Conservation (phyloP, 306 rosid species). For the Elaeagnus macrophylla region DNA sequence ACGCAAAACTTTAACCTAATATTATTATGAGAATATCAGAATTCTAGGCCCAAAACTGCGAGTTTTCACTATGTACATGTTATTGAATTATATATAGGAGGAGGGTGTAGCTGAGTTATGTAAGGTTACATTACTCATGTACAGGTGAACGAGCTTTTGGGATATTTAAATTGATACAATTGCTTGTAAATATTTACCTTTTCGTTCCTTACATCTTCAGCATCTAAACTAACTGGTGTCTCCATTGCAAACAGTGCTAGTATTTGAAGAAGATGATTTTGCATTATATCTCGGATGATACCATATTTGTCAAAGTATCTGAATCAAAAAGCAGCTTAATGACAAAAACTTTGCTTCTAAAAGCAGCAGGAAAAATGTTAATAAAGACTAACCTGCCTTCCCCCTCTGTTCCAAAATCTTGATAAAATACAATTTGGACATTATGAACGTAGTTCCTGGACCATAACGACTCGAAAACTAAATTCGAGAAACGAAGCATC, state of each 20-base stretch:
- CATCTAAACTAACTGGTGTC: slow-evolving; percentile 92
- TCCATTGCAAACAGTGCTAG: slow-evolving; percentile 93
- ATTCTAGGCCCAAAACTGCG: background rate
- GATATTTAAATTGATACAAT: background rate
- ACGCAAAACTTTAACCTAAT: slow-evolving; percentile 81
- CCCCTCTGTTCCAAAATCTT: slow-evolving; percentile 96
- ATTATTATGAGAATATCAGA: background rate
- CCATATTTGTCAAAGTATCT: slow-evolving; percentile 86
- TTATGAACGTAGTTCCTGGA: slow-evolving; percentile 77
- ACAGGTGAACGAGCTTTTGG: too few relatives aligned
- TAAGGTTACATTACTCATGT: too few relatives aligned
- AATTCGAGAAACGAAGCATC: slow-evolving; percentile 95
- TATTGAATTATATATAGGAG: too few relatives aligned
- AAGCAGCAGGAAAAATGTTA: slow-evolving; percentile 1
- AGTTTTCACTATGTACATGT: too few relatives aligned
- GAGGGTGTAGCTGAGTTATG: too few relatives aligned
- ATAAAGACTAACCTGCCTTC: slow-evolving; percentile 77
- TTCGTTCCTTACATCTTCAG: slow-evolving; percentile 90
- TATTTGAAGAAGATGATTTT: slow-evolving; percentile 96
- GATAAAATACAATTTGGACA: slow-evolving; percentile 87
- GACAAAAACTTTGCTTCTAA: slow-evolving; percentile 2
- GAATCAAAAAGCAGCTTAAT: slow-evolving; percentile 14
- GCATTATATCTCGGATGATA: slow-evolving; percentile 94
- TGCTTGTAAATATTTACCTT: slow-evolving; percentile 38
- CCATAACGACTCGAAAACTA: slow-evolving; percentile 92